Conservation (phyloP, 352 stramenopile genomes). For the Pythium scleroteichum region DNA sequence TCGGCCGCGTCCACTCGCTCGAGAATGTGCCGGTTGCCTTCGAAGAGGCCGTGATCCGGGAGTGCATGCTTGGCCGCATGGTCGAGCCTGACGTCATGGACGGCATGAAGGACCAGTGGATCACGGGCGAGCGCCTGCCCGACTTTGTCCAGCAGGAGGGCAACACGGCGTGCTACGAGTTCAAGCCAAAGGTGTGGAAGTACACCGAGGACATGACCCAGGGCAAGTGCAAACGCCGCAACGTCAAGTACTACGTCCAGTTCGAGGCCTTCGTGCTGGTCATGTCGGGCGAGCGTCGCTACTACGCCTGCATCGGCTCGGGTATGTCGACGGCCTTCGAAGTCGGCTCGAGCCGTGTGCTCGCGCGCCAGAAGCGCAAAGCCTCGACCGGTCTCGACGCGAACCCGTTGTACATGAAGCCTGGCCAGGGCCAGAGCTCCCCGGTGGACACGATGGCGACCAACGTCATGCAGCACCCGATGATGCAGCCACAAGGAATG, state of each 20-base stretch:
- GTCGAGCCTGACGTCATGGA: slow-evolving; percentile 80
- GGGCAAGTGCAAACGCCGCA: slow-evolving; percentile 86
- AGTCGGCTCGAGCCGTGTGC: slow-evolving; percentile 79
- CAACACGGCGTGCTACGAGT: slow-evolving; percentile 80
- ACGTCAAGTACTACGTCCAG: slow-evolving; percentile 89
- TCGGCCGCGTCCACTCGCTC: slow-evolving; percentile 81
- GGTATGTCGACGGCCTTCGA: slow-evolving; percentile 87
- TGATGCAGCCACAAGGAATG: slow-evolving; percentile 27
- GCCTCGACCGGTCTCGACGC: slow-evolving; percentile 43
- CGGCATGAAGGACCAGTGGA: slow-evolving; percentile 86
- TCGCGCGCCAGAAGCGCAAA: slow-evolving; percentile 85
- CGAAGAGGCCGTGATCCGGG: slow-evolving; percentile 77
- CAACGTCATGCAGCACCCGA: slow-evolving; percentile 25
- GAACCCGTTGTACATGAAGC: slow-evolving; percentile 38
- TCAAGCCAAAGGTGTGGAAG: slow-evolving; percentile 90
- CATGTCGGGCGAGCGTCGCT: slow-evolving; percentile 66
- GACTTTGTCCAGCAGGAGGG: slow-evolving; percentile 80
- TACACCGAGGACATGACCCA: slow-evolving; percentile 89
- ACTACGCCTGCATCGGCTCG: slow-evolving; percentile 85
- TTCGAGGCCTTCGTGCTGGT: slow-evolving; percentile 86
- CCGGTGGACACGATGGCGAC: slow-evolving; percentile 6
- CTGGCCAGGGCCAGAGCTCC: slow-evolving; percentile 6
- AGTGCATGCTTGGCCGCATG: slow-evolving; percentile 83
- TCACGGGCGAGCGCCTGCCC: slow-evolving; percentile 76
- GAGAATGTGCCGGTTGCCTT: slow-evolving; percentile 86